Conservation (phyloP, 2,329 filamentous ascomycete species). For the Sporothrix pallida region DNA sequence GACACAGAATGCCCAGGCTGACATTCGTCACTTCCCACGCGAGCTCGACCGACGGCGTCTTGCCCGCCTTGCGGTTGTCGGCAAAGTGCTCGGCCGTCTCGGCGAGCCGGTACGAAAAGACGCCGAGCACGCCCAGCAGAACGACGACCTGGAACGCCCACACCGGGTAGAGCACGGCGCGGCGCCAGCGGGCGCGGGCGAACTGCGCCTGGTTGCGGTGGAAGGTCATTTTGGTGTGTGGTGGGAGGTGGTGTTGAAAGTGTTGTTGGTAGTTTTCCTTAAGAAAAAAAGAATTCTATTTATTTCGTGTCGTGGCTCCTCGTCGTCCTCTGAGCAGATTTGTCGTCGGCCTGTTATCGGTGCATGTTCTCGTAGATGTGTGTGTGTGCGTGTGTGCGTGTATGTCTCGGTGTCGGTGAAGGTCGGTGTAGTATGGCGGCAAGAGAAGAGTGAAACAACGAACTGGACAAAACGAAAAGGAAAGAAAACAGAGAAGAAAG, state of each 20-base stretch:
- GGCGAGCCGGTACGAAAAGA: constrained; percentile 61
- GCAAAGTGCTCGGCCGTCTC: constrained; percentile 53
- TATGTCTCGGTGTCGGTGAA: not conserved
- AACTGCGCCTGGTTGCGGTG: constrained; percentile 61
- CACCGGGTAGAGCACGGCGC: constrained; percentile 54
- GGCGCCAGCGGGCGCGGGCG: constrained; percentile 58
- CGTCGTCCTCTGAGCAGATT: not conserved
- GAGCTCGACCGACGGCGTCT: constrained; percentile 54
- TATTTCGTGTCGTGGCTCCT: not conserved
- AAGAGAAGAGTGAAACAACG: too few species aligned
- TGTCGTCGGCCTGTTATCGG: not conserved
- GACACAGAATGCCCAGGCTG: constrained; percentile 54
- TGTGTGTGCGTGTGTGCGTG: not conserved
- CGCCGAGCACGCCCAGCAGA: constrained; percentile 54
- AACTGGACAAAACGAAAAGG: not conserved
- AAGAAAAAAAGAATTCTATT: too few species aligned
- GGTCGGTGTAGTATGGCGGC: not conserved
- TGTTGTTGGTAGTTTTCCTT: too few species aligned
- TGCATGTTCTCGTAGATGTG: constrained; percentile 11
- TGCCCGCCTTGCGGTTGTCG: constrained; percentile 49
- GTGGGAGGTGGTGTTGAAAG: not conserved
- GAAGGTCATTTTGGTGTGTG: constrained; percentile 34
- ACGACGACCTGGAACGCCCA: constrained; percentile 58
- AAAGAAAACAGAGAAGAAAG: not conserved
- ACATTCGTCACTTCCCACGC: constrained; percentile 62